Conservation (phyloP, 176 grass and related monocot genomes). For the Stipa capillata region DNA sequence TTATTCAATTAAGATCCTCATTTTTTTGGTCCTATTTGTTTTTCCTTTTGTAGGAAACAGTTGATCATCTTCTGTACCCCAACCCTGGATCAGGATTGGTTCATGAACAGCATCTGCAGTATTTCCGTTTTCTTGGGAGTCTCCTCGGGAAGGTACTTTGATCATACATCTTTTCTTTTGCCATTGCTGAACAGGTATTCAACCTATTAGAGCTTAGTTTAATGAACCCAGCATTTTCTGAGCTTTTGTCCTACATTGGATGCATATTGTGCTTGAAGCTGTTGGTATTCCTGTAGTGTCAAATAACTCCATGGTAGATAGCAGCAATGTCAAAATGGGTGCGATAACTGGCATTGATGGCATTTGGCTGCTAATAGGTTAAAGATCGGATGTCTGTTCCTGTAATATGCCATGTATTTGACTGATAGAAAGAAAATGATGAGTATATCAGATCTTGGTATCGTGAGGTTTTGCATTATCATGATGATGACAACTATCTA, state of each 20-base stretch:
- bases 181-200: not conserved
- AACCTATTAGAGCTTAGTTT: not conserved
- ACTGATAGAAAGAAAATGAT: not conserved
- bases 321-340: not conserved
- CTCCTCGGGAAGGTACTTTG: slow-evolving; percentile 90
- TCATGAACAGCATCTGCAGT: slow-evolving; percentile 90
- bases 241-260: not conserved
- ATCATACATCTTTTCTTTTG: not conserved
- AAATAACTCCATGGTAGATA: not conserved
- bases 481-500: not conserved
- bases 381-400: not conserved
- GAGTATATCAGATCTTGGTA: not conserved
- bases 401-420: not conserved
- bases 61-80: slow-evolving; percentile 88
- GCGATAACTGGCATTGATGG: not conserved
- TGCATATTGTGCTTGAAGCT: slow-evolving; percentile 8
- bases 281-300: not conserved
- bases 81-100: slow-evolving; percentile 94
- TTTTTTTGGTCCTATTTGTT: not conserved
- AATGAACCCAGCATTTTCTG: not conserved
- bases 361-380: slow-evolving; percentile 16
- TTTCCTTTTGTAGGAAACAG: slow-evolving; percentile 58
- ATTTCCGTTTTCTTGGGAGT: slow-evolving; percentile 92
- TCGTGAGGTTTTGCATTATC: not conserved
- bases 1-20: not conserved